Evolutionary conservation across 164 flowering plant species (phyloP).

Genomic region (Chimonanthus salicifolius): DNA sequence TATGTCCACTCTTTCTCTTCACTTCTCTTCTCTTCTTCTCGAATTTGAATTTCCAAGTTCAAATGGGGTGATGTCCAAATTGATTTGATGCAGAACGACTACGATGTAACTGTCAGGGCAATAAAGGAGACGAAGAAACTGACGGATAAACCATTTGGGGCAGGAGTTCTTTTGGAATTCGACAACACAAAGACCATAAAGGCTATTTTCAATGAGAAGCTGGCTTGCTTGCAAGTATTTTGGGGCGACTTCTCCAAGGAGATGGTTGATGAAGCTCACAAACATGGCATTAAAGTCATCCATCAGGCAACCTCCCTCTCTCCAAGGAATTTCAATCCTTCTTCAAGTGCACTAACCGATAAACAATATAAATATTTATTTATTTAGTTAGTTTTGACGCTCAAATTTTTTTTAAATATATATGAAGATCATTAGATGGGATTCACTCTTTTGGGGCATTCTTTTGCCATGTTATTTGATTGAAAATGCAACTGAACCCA

Average conservation of each 20-base stretch:
- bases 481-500: no score
- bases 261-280: constrained; percentile 34
- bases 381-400: no score
- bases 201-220: constrained; percentile 29
- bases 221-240: constrained; percentile 23
- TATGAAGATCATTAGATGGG: no score
- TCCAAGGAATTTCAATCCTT: no score
- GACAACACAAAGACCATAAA: constrained; percentile 14
- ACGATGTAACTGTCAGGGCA: constrained; percentile 23
- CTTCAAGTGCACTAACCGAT: no score
- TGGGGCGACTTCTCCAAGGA: constrained; percentile 31
- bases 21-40: neutral
- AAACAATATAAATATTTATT: no score
- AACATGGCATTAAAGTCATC: constrained; percentile 26
- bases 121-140: no score
- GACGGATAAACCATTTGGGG: no score
- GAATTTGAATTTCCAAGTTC: neutral
- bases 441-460: no score
- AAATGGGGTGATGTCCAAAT: no score
- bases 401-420: no score
- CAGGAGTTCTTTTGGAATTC: constrained; percentile 23
- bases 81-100: constrained; percentile 13
- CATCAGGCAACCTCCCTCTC: constrained; percentile 14
- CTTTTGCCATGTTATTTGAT: no score
- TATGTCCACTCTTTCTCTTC: constrained; percentile 6